Evolutionary conservation across 495 filamentous ascomycete genomes (phyloP), one percentile per base, ranked within the genome.

Genomic region (Trichoderma orchidacearum): DNA sequence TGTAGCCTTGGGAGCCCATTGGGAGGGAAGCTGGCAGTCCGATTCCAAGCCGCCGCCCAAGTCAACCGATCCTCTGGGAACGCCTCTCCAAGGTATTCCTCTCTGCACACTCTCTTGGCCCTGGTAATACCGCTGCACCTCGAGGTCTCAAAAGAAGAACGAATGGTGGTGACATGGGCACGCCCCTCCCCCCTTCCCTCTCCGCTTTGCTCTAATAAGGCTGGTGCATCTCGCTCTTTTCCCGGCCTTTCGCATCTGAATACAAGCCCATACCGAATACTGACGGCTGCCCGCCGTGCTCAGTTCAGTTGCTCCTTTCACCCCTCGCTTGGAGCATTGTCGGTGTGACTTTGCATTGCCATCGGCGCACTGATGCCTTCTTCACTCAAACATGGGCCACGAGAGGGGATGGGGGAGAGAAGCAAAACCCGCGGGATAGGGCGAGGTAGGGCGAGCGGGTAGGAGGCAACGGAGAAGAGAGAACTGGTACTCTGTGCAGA

Each of bases 41-140:
- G 8, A 45, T 17, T 21, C 36, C 17, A 48, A 25, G 21, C 21
- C 41, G 27, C 41, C 41, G 23, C 41, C 11, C 41, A 48, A 48
- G 21, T 48, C 41, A 48, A 48, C 41, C 41, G 41, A 48, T 48
- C 41, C 41, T 48, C 41, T 48, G 41, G 41, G 41, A 48, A 48
- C 41, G 41, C 41, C 8, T 17, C 27, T 48, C 41, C 38, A 23
- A 23, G 31, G 38, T 15, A 48, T n/a, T n/a, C n/a, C 17, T 48
- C 12, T 48, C 18, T 8, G 18, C 41, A 3, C n/a, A 6, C 21
- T 48, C 8, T 48, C 41, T 48, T 23, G 41, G 41, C 41, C 41
- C 41, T 17, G 23, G 41, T 25, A n/a, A n/a, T 48, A 23, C 41
- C 27, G 41, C 21, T 48, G 21, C 21, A 27, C 11, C 13, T 27